Evolutionary conservation across 495 filamentous ascomycete species (phyloP), one percentile per base, ranked within the genome.

Genomic region (Staphylotrichum tortipilum): DNA sequence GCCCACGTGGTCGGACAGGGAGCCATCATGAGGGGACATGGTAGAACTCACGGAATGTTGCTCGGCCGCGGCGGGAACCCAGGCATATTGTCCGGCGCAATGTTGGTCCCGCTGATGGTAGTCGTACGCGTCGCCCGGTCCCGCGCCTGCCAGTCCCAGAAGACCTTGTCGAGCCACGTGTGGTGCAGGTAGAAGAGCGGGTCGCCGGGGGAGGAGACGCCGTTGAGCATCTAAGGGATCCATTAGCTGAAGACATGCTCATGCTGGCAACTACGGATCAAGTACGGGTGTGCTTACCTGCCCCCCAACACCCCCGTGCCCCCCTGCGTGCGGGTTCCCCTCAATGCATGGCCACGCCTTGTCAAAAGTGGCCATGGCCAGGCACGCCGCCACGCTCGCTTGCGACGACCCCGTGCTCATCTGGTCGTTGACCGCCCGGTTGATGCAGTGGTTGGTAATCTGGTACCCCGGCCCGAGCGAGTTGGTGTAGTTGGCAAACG

Each of bases 171-270:
- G 48, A 89, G 75, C 73, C 78, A 78, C 10, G 73, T 74, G 62
- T 88, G 84, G 64, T 89, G 85, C 12, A 80, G 70, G 59, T 72
- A 88, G 67, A 89, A 88, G 18, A 66, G 72, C 15, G 84, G 83
- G 50, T 88, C 85, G 3, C 81, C 76, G 2, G 66, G 68, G n/a
- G 56, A 60, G 9, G 70, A 68, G 50, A 70, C 76, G 7, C 74
- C 63, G 60, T 82, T 59, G 14, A 56, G 21, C 66, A 70, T 68
- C 67, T 69, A 33, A n/a, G n/a, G n/a, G n/a, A n/a, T n/a, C n/a
- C n/a, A n/a, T n/a, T n/a, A n/a, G n/a, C n/a, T n/a, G n/a, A n/a
- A n/a, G n/a, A n/a, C n/a, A n/a, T n/a, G n/a, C n/a, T n/a, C n/a
- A n/a, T n/a, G 15, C 22, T 3, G 11, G 11, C 10, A 43, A 6